Conservation (phyloP, 352 stramenopile species). For the Phytopythium boreale region DNA sequence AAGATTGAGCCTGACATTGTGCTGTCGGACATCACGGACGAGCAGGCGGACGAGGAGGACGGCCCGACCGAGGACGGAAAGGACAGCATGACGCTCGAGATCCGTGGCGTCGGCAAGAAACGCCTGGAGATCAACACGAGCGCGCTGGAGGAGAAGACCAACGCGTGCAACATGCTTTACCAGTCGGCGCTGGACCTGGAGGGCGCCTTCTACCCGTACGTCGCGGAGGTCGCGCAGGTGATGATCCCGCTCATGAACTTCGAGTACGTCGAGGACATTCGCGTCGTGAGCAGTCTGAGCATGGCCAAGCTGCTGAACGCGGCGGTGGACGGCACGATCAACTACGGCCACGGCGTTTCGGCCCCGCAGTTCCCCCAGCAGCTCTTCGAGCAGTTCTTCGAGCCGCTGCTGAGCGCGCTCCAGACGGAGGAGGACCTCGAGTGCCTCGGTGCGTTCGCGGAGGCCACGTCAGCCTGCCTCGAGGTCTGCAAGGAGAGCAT, state of each 20-base stretch:
- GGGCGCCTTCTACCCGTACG: conserved; percentile 81
- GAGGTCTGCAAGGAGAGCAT: conserved; percentile 80
- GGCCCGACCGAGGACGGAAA: conserved; percentile 57
- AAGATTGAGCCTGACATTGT: conserved; percentile 82
- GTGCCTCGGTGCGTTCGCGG: conserved; percentile 68
- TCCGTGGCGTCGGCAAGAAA: conserved; percentile 79
- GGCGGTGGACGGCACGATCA: conserved; percentile 66
- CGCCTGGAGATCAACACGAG: conserved; percentile 86
- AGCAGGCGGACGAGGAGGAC: conserved; percentile 53
- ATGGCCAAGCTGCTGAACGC: conserved; percentile 71
- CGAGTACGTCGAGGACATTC: conserved; percentile 85
- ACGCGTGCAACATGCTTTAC: conserved; percentile 89
- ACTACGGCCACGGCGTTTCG: conserved; percentile 53
- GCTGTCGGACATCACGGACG: conserved; percentile 61
- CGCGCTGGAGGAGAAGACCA: conserved; percentile 83
- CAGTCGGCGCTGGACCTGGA: conserved; percentile 81
- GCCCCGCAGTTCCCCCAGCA: conserved; percentile 74
- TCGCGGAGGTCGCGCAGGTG: conserved; percentile 70
- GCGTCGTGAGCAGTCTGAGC: conserved; percentile 73
- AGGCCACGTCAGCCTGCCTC: conserved; percentile 68
- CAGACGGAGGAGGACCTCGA: conserved; percentile 79
- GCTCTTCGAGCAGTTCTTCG: conserved; percentile 76
- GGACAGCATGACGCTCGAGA: conserved; percentile 74
- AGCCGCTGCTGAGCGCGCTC: conserved; percentile 68
- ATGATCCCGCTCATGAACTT: conserved; percentile 79